A percentile compares a stretch with the other conserved stretches of the same genome.
These are phyloP conservation scores for Paramecium tetraurelia DNA, from an alignment of 73 alveolate species.

Conservation along the genomic window DNA sequence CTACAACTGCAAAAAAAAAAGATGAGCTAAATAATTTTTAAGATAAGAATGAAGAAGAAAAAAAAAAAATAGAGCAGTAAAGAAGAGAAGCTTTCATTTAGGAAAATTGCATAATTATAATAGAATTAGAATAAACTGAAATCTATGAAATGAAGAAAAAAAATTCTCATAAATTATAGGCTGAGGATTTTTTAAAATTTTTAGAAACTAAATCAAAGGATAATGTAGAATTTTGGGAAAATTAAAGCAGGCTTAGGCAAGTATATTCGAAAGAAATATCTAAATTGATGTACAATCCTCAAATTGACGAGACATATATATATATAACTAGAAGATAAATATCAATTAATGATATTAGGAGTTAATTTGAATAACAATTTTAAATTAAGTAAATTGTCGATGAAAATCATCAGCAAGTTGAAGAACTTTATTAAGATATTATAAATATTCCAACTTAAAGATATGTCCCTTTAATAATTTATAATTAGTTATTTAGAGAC, in stretches of 20 bases:
- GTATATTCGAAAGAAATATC: neutral
- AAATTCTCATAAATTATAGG: neutral
- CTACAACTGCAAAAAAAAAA: too few species aligned
- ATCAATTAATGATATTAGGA: neutral
- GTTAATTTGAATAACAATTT: neutral
- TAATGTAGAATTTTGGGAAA: neutral
- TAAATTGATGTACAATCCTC: neutral
- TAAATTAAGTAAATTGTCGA: neutral
- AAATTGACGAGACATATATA: neutral
- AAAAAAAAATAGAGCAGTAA: too few species aligned
- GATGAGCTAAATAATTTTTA: too few species aligned
- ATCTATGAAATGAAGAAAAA: neutral
- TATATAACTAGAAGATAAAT: neutral
- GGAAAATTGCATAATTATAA: neutral
- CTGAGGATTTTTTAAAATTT: neutral
- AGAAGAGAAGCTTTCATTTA: neutral
- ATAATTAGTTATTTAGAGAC: neutral
- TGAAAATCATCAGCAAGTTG: neutral
- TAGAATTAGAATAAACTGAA: neutral
- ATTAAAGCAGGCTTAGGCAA: neutral
- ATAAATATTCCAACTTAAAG: neutral
- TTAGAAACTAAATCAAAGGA: neutral
- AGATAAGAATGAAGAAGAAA: too few species aligned
- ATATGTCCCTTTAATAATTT: neutral
- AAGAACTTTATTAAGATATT: neutral